phyloP scores from a whole-genome alignment of 2,329 filamentous ascomycete genomes.

The Fusarium falciforme region DNA sequence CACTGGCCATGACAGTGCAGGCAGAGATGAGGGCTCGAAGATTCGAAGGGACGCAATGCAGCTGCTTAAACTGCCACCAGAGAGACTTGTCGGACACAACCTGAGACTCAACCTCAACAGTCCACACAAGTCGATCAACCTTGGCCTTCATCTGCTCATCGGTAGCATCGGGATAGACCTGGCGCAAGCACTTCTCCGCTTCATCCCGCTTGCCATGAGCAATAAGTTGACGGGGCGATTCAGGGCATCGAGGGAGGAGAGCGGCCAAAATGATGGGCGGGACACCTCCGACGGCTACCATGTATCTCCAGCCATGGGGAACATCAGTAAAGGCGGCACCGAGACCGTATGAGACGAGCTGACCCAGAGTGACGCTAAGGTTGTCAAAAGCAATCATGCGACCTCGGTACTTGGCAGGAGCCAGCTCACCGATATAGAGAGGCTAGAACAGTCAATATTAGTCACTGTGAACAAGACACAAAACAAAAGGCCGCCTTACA shows the following conservation, averaged over 20 bases:
- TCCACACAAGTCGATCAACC: constrained; percentile 51
- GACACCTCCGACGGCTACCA: constrained; percentile 59
- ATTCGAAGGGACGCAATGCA: constrained; percentile 55
- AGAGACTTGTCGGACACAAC: constrained; percentile 51
- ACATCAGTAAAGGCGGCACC: constrained; percentile 55
- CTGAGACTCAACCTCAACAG: constrained; percentile 37
- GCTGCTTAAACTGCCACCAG: constrained; percentile 56
- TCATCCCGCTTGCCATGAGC: constrained; percentile 54
- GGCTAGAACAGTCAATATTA: constrained; percentile 5
- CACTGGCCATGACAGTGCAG: constrained; percentile 60
- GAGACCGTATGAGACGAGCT: constrained; percentile 55
- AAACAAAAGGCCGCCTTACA: constrained; percentile 11
- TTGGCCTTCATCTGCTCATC: constrained; percentile 56
- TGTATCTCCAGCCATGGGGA: constrained; percentile 58
- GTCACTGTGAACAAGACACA: background rate
- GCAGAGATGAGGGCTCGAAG: constrained; percentile 57
- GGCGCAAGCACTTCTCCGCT: constrained; percentile 51
- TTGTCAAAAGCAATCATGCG: constrained; percentile 61
- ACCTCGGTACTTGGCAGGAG: constrained; percentile 61
- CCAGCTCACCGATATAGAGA: constrained; percentile 61
- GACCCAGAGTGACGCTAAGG: constrained; percentile 55
- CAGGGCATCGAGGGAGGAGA: constrained; percentile 58
- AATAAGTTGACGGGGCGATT: constrained; percentile 60
- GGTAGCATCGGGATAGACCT: constrained; percentile 55
- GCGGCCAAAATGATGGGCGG: constrained; percentile 57